phyloP scores from a whole-genome alignment of 306 rosid genomes.

The Adenanthera pavonina region DNA sequence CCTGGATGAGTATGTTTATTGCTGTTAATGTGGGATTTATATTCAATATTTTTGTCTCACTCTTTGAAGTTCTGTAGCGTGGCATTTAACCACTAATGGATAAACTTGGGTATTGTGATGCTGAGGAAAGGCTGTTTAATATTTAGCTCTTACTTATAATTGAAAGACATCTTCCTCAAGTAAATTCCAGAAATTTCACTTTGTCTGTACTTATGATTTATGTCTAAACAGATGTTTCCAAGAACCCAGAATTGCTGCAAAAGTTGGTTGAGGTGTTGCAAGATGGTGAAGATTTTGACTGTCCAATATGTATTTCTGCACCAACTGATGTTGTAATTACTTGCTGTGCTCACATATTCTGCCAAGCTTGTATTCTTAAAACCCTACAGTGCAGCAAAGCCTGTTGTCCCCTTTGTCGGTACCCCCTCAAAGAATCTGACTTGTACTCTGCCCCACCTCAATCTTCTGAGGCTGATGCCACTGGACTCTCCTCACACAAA shows the following conservation, averaged over 20 bases:
- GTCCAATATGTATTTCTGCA: conserved; percentile 80
- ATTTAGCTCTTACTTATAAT: neutral
- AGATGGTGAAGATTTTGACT: conserved; percentile 85
- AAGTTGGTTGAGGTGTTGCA: conserved; percentile 67
- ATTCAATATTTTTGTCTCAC: neutral
- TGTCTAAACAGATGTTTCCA: conserved; percentile 64
- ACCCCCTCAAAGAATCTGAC: conserved; percentile 56
- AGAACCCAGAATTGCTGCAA: conserved; percentile 74
- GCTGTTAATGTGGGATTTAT: neutral
- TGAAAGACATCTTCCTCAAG: neutral
- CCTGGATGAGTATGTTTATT: neutral
- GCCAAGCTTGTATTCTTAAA: conserved; percentile 72
- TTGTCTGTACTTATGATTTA: conserved; percentile 13
- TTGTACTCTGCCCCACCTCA: conserved; percentile 74
- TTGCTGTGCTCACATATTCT: conserved; percentile 77
- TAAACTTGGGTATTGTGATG: neutral
- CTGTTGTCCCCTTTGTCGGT: conserved; percentile 85
- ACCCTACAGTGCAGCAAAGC: conserved; percentile 51
- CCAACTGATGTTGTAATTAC: conserved; percentile 70
- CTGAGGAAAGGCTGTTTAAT: neutral
- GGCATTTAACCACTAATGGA: neutral
- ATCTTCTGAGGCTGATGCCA: conserved; percentile 43
- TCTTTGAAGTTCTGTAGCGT: neutral
- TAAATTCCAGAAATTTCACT: neutral
- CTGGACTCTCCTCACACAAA: conserved; percentile 32